Conservation (phyloP, 2,329 filamentous ascomycete species). For the Xylariaceae sp. region DNA sequence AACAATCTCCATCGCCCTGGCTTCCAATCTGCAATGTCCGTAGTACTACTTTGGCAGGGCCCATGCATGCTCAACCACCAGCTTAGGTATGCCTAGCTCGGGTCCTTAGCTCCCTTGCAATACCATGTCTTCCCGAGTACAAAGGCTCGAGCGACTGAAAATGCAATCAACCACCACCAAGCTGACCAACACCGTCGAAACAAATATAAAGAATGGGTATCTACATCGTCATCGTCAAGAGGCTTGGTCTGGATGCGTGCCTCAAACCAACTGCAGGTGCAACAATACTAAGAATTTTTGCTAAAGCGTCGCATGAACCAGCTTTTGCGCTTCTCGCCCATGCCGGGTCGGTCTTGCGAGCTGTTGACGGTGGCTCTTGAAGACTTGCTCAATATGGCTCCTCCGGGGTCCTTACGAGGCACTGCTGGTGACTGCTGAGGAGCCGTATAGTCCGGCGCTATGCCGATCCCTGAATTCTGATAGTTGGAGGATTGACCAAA, state of each 20-base stretch:
- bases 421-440: slow-evolving; percentile 26
- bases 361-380: slow-evolving; percentile 21
- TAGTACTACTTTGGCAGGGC: too few species aligned
- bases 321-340: slow-evolving; percentile 75
- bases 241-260: slow-evolving; percentile 13
- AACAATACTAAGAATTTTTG: slow-evolving; percentile 44
- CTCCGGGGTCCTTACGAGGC: slow-evolving; percentile 33
- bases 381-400: slow-evolving; percentile 28
- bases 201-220: slow-evolving; percentile 14
- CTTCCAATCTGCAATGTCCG: too few species aligned
- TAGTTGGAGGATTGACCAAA: slow-evolving; percentile 45
- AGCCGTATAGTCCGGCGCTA: slow-evolving; percentile 15
- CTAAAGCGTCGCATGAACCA: slow-evolving; percentile 86
- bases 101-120: neutral
- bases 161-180: neutral
- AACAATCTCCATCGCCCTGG: too few species aligned
- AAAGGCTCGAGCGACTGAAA: neutral
- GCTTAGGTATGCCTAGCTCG: neutral
- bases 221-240: slow-evolving; percentile 16
- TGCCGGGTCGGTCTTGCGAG: slow-evolving; percentile 31
- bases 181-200: neutral
- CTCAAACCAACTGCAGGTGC: neutral
- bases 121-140: neutral
- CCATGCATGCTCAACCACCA: too few species aligned
- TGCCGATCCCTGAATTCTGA: slow-evolving; percentile 39